Evolutionary conservation across 1,284 basidiomycete species (phyloP).

Genomic region (Xerocomus cyaneibrunnescens): DNA sequence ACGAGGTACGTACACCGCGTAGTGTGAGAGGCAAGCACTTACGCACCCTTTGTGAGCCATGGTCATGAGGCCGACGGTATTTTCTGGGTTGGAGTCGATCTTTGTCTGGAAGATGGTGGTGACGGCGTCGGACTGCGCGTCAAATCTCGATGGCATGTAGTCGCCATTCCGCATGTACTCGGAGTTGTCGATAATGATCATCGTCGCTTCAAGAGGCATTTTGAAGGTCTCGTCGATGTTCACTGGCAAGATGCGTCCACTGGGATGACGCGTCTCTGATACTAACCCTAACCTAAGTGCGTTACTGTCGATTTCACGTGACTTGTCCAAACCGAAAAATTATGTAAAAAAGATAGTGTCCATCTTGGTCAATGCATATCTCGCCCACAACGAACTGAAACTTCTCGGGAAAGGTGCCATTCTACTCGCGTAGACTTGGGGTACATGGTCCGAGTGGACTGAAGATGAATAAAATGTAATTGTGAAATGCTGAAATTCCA

Average conservation of each 20-base stretch:
- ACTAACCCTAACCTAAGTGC: constrained; percentile 12
- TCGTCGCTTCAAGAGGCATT: constrained; percentile 93
- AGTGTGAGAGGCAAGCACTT: neutral
- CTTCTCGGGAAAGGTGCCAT: neutral
- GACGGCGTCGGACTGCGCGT: constrained; percentile 91
- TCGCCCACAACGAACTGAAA: neutral
- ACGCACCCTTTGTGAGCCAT: constrained; percentile 92
- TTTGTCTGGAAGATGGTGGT: constrained; percentile 92
- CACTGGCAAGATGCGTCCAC: constrained; percentile 21
- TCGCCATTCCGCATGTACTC: constrained; percentile 98
- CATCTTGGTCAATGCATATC: neutral
- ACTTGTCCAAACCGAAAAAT: neutral
- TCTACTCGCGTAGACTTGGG: neutral
- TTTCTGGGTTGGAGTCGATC: constrained; percentile 95
- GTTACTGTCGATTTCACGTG: neutral
- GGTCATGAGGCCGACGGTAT: constrained; percentile 96
- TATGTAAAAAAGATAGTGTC: neutral
- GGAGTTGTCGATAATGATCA: constrained; percentile 92
- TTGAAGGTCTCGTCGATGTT: constrained; percentile 36
- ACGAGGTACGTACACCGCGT: neutral
- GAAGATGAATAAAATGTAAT: no score
- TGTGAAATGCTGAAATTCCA: no score
- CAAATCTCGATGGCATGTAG: constrained; percentile 85
- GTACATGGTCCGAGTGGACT: no score
- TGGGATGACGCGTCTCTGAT: constrained; percentile 24